Percentiles rank a stretch among this genome's conserved stretches.
Conservation (phyloP, 148 eudicot genomes). For the Nyssa sinensis region DNA sequence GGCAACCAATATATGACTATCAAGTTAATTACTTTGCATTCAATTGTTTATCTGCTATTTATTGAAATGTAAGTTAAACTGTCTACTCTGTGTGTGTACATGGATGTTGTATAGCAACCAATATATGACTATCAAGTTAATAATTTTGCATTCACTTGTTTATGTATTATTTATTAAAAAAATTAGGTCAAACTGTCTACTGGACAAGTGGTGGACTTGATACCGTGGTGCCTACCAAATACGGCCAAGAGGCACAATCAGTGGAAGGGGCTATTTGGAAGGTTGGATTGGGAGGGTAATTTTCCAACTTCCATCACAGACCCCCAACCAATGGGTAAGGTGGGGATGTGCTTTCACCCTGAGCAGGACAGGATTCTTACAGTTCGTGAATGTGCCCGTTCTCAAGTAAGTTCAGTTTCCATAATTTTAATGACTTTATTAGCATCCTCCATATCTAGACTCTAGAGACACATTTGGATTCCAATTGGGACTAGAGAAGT, state of each 20-base stretch:
- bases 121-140: background rate
- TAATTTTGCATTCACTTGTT: background rate
- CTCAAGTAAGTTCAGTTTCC: slow-evolving; percentile 57
- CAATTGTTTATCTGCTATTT: background rate
- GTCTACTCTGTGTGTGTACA: background rate
- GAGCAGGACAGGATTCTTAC: slow-evolving; percentile 93
- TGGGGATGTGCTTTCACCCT: slow-evolving; percentile 99
- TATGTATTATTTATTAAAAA: background rate
- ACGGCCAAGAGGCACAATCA: slow-evolving; percentile 97
- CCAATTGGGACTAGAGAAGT: too few species aligned
- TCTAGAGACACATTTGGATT: too few species aligned
- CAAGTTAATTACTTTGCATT: background rate
- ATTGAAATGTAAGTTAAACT: slow-evolving; percentile 54
- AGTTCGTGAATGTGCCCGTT: slow-evolving; percentile 95
- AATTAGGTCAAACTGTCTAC: too few species aligned
- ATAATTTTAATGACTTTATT: background rate
- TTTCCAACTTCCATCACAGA: slow-evolving; percentile 95
- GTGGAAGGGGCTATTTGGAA: slow-evolving; percentile 94
- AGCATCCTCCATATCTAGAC: background rate
- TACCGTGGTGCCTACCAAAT: slow-evolving; percentile 97
- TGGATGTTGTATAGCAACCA: background rate
- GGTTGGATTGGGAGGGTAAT: slow-evolving; percentile 99
- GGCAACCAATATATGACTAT: background rate
- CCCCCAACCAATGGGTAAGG: slow-evolving; percentile 98
- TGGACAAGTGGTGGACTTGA: slow-evolving; percentile 89